Evolutionary conservation across 805 yeast species (phyloP).

Genomic region (Nakazawaea ernobii): DNA sequence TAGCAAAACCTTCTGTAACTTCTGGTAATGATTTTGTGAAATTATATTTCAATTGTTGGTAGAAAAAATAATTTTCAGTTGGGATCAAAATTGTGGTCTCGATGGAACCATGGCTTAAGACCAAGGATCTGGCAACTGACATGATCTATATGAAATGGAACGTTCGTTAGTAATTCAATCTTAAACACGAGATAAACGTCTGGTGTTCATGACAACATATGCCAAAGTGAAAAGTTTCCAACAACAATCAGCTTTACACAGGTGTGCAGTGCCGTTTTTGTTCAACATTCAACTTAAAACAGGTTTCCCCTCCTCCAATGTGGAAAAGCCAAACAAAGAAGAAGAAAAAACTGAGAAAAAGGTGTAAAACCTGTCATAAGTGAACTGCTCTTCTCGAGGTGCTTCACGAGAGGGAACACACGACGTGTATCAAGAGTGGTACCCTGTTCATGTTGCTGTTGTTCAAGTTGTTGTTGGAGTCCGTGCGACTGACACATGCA

Average conservation of each 20-base stretch:
- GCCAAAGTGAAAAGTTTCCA: not conserved
- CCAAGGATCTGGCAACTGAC: constrained; percentile 59
- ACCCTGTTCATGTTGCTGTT: too few relatives aligned
- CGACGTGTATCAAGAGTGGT: not conserved
- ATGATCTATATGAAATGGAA: not conserved
- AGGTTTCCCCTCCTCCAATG: not conserved
- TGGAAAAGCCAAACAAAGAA: not conserved
- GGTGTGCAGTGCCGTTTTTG: constrained; percentile 2
- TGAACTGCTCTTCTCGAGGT: not conserved
- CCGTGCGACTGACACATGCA: too few relatives aligned
- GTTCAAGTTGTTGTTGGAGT: too few relatives aligned
- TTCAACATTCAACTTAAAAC: not conserved
- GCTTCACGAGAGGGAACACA: not conserved
- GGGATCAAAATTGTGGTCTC: constrained; percentile 90
- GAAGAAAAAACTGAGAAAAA: not conserved
- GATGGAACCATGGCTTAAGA: constrained; percentile 75
- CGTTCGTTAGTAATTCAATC: too few relatives aligned
- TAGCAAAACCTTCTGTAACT: constrained; percentile 78
- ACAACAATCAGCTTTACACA: not conserved
- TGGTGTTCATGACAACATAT: not conserved
- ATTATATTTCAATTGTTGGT: constrained; percentile 84
- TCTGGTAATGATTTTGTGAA: constrained; percentile 73
- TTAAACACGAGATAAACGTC: too few relatives aligned
- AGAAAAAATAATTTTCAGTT: constrained; percentile 67
- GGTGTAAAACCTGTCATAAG: not conserved